Base-by-base conservation (phyloP, 148 eudicot species). In the Talinum fruticosum region DNA sequence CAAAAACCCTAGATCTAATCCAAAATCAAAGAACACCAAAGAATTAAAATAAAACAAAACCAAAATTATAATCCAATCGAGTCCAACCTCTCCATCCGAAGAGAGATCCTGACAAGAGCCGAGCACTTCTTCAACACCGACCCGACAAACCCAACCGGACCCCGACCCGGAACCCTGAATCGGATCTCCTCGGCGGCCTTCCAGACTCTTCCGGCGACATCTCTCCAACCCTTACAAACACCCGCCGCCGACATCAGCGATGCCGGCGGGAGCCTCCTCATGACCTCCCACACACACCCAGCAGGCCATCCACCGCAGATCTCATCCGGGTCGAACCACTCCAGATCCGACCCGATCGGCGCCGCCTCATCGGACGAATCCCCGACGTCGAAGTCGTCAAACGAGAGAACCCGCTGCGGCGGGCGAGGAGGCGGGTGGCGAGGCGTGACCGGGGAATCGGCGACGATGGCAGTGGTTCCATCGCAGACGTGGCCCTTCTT, bases 221-320 rank as follows among this genome's bases (percentile, higher is more conserved):
- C 96, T 74, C 96, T 88, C 99, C 99, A 95, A 69, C 90, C 91
- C 64, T 72, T 90, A 75, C 96, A 95, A 72, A 93, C 99, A 77
- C 83, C 85, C n/a, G 90, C 87, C 78, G 92, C 97, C 84, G 89
- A 24, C 84, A 91, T 61, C 81, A 95, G 10, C 76, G 84, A 69
- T 74, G 86, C 49, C 67, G 99, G 99, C 51, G 96, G 87, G 75
- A 95, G 59, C 82, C 92, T 82, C 86, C 75, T 79, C 74, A 96
- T 54, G 41, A 96, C 90, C 76, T 96, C 92, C 94, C 93, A 93
- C 69, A 92, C 41, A 76, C 93, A 89, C 24, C 72, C 79, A 36
- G 67, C 78, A 8, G 87, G 83, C 78, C 86, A 76, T 82, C 80
- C 83, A 6, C 89, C 94, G 0, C 83, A 74, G 19, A 83, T 24